Base-by-base conservation (phyloP, 2,329 filamentous ascomycete species). In the Pezicula radicicola region DNA sequence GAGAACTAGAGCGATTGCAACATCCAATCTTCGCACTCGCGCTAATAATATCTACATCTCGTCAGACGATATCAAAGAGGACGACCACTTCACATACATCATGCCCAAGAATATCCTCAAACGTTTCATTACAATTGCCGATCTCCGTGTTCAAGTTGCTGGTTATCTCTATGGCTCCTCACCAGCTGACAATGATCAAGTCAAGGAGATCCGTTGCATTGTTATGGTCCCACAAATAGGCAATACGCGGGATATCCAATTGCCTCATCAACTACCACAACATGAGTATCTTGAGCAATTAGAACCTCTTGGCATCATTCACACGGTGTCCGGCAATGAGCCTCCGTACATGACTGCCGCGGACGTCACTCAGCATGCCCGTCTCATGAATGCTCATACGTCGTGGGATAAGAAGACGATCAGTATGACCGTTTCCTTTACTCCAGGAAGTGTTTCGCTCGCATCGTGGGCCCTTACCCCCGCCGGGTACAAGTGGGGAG, bases 51-150 rank as follows among this genome's bases (percentile, higher is more conserved):
- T 99, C 65, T 99, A 97, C 71, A 95, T 99, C 62, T 96, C 94
- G 7, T 94, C 92, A 0, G 91, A 97, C 49, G 94, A 97, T 67
- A 89, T 93, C 59, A 89, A 91, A 49, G 83, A 94, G 58, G 91
- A 96, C 54, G 90, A 92, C 37, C 81, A 85, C 64, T 88, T 89
- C 66, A 99, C 93, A 1, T 99, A 97, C 65, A 89, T 99, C 64
- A 97, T 99, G 90, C 94, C 94, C 1, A 99, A 97, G 82, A 99
- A 99, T 70, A 87, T 99, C 46, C 81, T 99, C 64, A 97, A 96
- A 80, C 89, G 91, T 59, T 99, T 99, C 78, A 97, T 99, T 74
- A 94, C 90, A 21, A 95, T 99, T 66, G 88, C 94, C 44, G 94
- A 99, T 75, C 82, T 99, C 51, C 89, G 95, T 45, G 92, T 97